phyloP scores from a whole-genome alignment of 2,329 filamentous ascomycete genomes.

The Annulohypoxylon truncatum region DNA sequence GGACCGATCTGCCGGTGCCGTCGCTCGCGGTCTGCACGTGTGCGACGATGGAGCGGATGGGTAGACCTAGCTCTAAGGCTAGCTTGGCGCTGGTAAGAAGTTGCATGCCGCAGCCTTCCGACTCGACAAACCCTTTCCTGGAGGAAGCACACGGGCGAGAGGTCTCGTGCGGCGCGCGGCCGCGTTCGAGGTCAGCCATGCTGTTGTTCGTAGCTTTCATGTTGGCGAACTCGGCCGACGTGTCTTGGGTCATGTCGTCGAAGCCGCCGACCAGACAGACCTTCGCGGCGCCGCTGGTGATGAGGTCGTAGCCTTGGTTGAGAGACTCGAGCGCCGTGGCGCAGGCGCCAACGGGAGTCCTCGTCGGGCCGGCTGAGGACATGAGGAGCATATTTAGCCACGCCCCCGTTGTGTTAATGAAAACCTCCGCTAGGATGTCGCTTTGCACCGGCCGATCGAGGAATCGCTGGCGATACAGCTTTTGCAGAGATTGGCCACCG shows the following conservation, averaged over 20 bases:
- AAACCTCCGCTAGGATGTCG: slow-evolving; percentile 53
- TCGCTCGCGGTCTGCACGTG: slow-evolving; percentile 50
- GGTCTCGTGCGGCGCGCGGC: slow-evolving; percentile 50
- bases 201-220: slow-evolving; percentile 54
- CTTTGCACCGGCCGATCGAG: slow-evolving; percentile 49
- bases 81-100: slow-evolving; percentile 50
- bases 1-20: slow-evolving; percentile 52
- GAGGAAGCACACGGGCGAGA: slow-evolving; percentile 51
- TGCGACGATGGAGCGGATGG: slow-evolving; percentile 52
- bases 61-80: slow-evolving; percentile 52
- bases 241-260: slow-evolving; percentile 51
- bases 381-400: slow-evolving; percentile 59
- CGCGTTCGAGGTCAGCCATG: slow-evolving; percentile 45
- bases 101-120: slow-evolving; percentile 53
- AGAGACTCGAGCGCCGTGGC: slow-evolving; percentile 54
- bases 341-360: slow-evolving; percentile 53
- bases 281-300: slow-evolving; percentile 49
- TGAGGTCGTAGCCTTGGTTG: slow-evolving; percentile 51
- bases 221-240: slow-evolving; percentile 49
- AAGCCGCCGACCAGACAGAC: slow-evolving; percentile 51
- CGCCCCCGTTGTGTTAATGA: slow-evolving; percentile 51
- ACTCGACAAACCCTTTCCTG: slow-evolving; percentile 53
- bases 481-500: slow-evolving; percentile 42
- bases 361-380: slow-evolving; percentile 50
- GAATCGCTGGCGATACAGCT: slow-evolving; percentile 49